Percentiles rank a stretch among this genome's conserved stretches.
These are phyloP conservation scores for Tylopilus subfusipes DNA, from an alignment of 768 basidiomycete genomes.

Conservation along the genomic window DNA sequence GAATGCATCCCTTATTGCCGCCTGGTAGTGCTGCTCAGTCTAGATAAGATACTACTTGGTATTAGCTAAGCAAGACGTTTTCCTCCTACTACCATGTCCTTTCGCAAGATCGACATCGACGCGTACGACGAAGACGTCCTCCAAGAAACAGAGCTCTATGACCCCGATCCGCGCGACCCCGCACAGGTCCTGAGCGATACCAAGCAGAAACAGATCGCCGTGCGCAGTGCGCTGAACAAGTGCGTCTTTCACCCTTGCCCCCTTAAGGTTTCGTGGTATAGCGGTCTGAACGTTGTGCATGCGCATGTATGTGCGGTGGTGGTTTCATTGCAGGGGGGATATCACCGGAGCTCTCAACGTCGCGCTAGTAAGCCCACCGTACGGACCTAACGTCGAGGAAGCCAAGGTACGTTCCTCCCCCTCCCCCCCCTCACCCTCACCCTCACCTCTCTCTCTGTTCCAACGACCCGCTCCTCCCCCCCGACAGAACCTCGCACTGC, in stretches of 20 bases:
- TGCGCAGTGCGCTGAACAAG: conserved; percentile 73
- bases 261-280: too few species aligned
- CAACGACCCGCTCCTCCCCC: too few species aligned
- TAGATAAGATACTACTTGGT: neutral
- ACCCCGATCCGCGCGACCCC: conserved; percentile 79
- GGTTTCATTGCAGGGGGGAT: conserved; percentile 57
- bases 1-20: neutral
- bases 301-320: neutral
- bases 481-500: conserved; percentile 68
- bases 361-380: conserved; percentile 80
- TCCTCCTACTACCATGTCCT: conserved; percentile 47
- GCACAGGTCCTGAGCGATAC: conserved; percentile 70
- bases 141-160: conserved; percentile 80
- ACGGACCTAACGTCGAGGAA: conserved; percentile 81
- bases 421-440: conserved; percentile 3
- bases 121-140: conserved; percentile 88
- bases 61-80: conserved; percentile 1
- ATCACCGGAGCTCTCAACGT: conserved; percentile 65
- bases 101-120: conserved; percentile 94
- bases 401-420: conserved; percentile 63
- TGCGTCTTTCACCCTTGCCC: conserved; percentile 34
- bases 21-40: neutral
- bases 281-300: too few species aligned
- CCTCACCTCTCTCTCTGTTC: too few species aligned
- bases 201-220: conserved; percentile 67